Evolutionary conservation across 768 basidiomycete genomes (phyloP).

Genomic region (Boletus reticulatus): DNA sequence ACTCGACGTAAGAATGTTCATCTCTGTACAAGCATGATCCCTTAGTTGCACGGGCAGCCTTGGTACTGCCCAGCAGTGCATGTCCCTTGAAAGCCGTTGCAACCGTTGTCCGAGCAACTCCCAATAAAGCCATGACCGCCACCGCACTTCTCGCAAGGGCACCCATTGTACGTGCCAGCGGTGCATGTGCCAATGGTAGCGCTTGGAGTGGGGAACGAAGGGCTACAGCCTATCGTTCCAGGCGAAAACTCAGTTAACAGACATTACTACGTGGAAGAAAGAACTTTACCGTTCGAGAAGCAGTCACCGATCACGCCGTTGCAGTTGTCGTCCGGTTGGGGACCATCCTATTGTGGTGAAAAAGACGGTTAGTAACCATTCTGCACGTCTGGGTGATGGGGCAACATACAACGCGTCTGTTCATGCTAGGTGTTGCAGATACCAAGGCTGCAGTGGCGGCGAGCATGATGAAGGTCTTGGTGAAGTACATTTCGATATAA

Average conservation of each 20-base stretch:
- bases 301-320: neutral
- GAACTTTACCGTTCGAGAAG: neutral
- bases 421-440: neutral
- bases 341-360: neutral
- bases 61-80: neutral
- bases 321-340: neutral
- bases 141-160: slow-evolving; percentile 2
- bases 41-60: neutral
- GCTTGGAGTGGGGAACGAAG: neutral
- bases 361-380: neutral
- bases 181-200: neutral
- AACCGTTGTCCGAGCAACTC: neutral
- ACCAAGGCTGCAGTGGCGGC: neutral
- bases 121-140: neutral
- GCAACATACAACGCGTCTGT: neutral
- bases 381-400: too few species aligned
- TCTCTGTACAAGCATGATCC: too few species aligned
- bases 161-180: neutral
- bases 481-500: neutral
- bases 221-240: too few species aligned
- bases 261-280: too few species aligned
- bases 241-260: too few species aligned
- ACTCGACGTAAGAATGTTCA: too few species aligned
- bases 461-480: neutral
- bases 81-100: neutral